These are phyloP conservation scores for Exutisphaerella laricina DNA, from an alignment of 2,329 filamentous ascomycete genomes.

Conservation along the genomic window DNA sequence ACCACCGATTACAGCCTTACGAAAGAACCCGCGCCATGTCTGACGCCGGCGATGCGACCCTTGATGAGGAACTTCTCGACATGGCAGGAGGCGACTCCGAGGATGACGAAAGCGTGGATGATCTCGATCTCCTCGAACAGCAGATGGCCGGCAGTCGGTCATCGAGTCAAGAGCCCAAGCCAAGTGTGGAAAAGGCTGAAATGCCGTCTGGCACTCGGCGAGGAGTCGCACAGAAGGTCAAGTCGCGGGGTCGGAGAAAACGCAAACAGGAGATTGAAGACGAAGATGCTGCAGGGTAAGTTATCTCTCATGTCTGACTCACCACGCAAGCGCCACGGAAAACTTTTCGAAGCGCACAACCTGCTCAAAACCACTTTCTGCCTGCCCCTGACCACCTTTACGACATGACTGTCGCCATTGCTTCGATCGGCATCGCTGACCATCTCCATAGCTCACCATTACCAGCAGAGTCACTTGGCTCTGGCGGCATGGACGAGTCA, in stretches of 20 bases:
- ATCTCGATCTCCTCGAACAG: slow-evolving; percentile 46
- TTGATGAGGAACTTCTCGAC: slow-evolving; percentile 90
- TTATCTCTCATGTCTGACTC: slow-evolving; percentile 23
- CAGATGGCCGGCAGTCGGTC: slow-evolving; percentile 47
- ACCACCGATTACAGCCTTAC: neutral
- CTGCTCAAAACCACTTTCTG: neutral
- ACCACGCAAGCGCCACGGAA: slow-evolving; percentile 4
- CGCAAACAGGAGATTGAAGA: slow-evolving; percentile 56
- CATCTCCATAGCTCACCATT: slow-evolving; percentile 21
- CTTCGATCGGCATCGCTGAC: slow-evolving; percentile 9
- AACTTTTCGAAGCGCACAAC: slow-evolving; percentile 5
- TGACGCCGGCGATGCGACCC: slow-evolving; percentile 34
- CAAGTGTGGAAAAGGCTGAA: slow-evolving; percentile 35
- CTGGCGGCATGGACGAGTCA: slow-evolving; percentile 88
- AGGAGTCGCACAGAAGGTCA: slow-evolving; percentile 46
- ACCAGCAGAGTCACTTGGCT: slow-evolving; percentile 57
- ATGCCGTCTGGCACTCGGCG: slow-evolving; percentile 32
- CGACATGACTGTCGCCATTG: slow-evolving; percentile 9
- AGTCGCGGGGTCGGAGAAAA: slow-evolving; percentile 40
- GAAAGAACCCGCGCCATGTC: slow-evolving; percentile 34
- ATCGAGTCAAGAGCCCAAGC: slow-evolving; percentile 45
- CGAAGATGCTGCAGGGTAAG: slow-evolving; percentile 72
- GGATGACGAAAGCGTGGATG: slow-evolving; percentile 40
- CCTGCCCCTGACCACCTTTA: neutral
- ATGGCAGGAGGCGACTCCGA: slow-evolving; percentile 66